Evolutionary conservation across 148 eudicot genomes (phyloP).

Genomic region (Vaccinium myrtillus): DNA sequence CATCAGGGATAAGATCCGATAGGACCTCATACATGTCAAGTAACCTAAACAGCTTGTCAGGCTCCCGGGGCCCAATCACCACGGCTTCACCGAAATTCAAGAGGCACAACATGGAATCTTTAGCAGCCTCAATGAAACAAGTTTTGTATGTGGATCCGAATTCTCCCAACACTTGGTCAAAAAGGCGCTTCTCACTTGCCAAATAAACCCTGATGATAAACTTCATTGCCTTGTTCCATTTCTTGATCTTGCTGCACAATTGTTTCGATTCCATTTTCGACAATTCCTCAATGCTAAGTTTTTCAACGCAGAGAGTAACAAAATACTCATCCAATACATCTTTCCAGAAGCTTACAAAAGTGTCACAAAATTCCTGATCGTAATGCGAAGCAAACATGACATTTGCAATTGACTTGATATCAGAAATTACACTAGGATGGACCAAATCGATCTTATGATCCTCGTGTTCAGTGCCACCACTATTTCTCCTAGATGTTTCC

Average conservation of each 20-base stretch:
- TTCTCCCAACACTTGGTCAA: constrained; percentile 51
- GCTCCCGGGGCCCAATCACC: constrained; percentile 48
- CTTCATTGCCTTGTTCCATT: constrained; percentile 57
- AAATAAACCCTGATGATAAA: constrained; percentile 47
- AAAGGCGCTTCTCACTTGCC: constrained; percentile 54
- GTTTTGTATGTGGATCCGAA: constrained; percentile 29
- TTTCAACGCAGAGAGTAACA: constrained; percentile 41
- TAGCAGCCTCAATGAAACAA: constrained; percentile 53
- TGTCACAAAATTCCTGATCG: constrained; percentile 43
- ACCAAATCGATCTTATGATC: constrained; percentile 40
- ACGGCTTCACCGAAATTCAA: constrained; percentile 79
- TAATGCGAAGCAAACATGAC: constrained; percentile 56
- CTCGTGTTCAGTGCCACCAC: constrained; percentile 29
- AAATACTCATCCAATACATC: constrained; percentile 56
- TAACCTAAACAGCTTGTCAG: constrained; percentile 64
- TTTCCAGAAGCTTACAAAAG: constrained; percentile 41
- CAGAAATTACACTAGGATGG: constrained; percentile 43
- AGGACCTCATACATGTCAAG: constrained; percentile 74
- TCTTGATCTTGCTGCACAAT: constrained; percentile 52
- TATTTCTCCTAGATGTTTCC: constrained; percentile 25
- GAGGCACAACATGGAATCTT: constrained; percentile 51
- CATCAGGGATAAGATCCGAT: constrained; percentile 35
- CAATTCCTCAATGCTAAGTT: constrained; percentile 60
- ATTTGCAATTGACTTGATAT: constrained; percentile 43
- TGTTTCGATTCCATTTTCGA: constrained; percentile 50